These are phyloP conservation scores for Ophiostoma sp. DNA, from an alignment of 2,329 filamentous ascomycete genomes.

Conservation along the genomic window DNA sequence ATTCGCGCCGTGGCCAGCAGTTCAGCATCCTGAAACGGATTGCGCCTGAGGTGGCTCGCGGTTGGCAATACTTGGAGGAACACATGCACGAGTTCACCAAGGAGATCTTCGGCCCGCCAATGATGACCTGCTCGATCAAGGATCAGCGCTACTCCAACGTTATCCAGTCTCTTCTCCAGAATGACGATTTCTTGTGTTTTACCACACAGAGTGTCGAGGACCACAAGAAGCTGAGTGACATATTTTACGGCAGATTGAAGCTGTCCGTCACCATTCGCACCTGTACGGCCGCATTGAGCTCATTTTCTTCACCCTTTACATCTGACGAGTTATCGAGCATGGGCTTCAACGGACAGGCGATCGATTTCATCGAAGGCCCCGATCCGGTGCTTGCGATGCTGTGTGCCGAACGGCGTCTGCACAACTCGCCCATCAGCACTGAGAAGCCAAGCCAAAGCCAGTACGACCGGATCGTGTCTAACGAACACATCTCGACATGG, in stretches of 20 bases:
- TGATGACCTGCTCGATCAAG: slow-evolving; percentile 73
- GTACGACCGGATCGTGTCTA: slow-evolving; percentile 58
- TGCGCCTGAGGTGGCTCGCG: slow-evolving; percentile 32
- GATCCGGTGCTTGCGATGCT: slow-evolving; percentile 82
- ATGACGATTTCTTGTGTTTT: slow-evolving; percentile 57
- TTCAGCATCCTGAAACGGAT: slow-evolving; percentile 35
- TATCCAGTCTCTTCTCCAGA: slow-evolving; percentile 47
- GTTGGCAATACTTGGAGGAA: slow-evolving; percentile 76
- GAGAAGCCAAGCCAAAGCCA: slow-evolving; percentile 60
- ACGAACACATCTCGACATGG: slow-evolving; percentile 59
- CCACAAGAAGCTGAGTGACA: slow-evolving; percentile 63
- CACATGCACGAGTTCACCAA: slow-evolving; percentile 66
- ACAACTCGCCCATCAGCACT: slow-evolving; percentile 61
- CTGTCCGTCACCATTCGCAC: slow-evolving; percentile 69
- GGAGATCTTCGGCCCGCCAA: slow-evolving; percentile 72
- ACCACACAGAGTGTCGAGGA: slow-evolving; percentile 72
- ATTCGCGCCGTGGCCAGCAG: slow-evolving; percentile 49
- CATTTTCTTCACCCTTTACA: slow-evolving; percentile 52
- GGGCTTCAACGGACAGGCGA: slow-evolving; percentile 74
- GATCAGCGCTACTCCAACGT: slow-evolving; percentile 59
- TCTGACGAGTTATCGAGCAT: slow-evolving; percentile 48
- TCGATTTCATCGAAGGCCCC: slow-evolving; percentile 75
- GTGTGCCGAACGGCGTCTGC: slow-evolving; percentile 64
- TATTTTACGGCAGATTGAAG: slow-evolving; percentile 57
- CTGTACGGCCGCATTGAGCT: slow-evolving; percentile 47